Evolutionary conservation across 306 rosid genomes (phyloP), one percentile per base, ranked within the genome.

Genomic region (Delonix regia): DNA sequence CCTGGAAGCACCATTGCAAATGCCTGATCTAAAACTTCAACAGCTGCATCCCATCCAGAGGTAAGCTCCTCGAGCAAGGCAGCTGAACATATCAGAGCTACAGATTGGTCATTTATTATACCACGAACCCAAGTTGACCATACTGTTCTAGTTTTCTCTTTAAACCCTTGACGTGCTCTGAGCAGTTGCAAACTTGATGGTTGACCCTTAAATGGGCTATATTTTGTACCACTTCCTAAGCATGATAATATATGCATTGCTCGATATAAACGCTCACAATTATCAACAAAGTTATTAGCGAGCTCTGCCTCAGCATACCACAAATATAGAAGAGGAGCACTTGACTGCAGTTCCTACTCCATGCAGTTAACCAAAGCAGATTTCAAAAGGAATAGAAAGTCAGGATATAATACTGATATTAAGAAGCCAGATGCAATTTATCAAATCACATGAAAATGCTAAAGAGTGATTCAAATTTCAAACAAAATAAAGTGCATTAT

Each of bases 251-350:
- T 81, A 84, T 94, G 96, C 74, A 87, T 80, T 75, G 91, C 95
- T 44, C 92, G 89, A 63, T 34, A 39, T 39, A 85, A 84, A 76
- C 93, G 82, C 73, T 86, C 92, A 19, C 25, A 16, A 66, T 81
- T 67, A 61, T 57, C 33, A 11, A 42, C 72, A 63, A 80, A 65
- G 61, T 78, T 75, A 77, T 79, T 85, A 5, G 85, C 93, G 81
- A 92, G 88, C 86, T 94, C 99, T 65, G 77, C 77, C 85, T 94
- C 97, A 56, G 97, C 99, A 89, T 92, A 94, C 99, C 99, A 94
- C 80, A 90, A 88, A 80, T 89, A 87, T 34, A 94, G 82, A 86
- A 92, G 95, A 81, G 95, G 80, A 73, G 89, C 90, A 81, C 52
- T 88, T 60, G 94, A 82, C 83, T 62, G 86, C 53, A 78, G 83